Evolutionary conservation across 1,284 basidiomycete genomes (phyloP).

Genomic region (Ceratobasidium papillatum): DNA sequence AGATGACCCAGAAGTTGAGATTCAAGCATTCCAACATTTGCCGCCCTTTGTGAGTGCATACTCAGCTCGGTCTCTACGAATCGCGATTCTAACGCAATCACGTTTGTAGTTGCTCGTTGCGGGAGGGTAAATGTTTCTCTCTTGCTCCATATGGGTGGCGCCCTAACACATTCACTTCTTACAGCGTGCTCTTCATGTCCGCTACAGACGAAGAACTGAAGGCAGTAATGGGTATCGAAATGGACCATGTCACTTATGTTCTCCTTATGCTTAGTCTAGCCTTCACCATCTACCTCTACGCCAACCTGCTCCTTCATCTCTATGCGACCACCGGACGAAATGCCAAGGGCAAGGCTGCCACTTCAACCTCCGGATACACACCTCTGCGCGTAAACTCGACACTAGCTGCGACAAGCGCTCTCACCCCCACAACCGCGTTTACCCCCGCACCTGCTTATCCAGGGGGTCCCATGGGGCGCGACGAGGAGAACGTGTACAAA

Average conservation of each 20-base stretch:
- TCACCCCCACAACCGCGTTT: constrained; percentile 25
- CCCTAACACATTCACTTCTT: constrained; percentile 43
- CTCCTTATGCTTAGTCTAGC: constrained; percentile 85
- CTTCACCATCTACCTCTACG: constrained; percentile 79
- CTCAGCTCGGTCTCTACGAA: constrained; percentile 3
- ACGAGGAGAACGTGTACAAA: constrained; percentile 33
- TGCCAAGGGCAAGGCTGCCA: constrained; percentile 48
- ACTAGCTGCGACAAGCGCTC: constrained; percentile 2
- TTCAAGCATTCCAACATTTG: constrained; percentile 80
- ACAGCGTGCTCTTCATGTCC: constrained; percentile 83
- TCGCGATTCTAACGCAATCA: constrained; percentile 22
- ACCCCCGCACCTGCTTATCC: constrained; percentile 37
- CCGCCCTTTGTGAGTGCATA: constrained; percentile 79
- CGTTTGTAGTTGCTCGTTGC: constrained; percentile 68
- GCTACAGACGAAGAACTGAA: constrained; percentile 89
- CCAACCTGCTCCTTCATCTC: constrained; percentile 65
- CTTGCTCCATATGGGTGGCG: neutral
- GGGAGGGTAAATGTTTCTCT: constrained; percentile 58
- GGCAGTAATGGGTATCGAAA: constrained; percentile 70
- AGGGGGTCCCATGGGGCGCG: constrained; percentile 15
- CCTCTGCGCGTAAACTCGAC: constrained; percentile 18
- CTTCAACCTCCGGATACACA: constrained; percentile 27
- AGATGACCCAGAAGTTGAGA: constrained; percentile 31
- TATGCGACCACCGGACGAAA: constrained; percentile 71
- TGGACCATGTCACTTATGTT: constrained; percentile 91